phyloP scores from a whole-genome alignment of 495 filamentous ascomycete genomes.

The Articulospora tetracladia region DNA sequence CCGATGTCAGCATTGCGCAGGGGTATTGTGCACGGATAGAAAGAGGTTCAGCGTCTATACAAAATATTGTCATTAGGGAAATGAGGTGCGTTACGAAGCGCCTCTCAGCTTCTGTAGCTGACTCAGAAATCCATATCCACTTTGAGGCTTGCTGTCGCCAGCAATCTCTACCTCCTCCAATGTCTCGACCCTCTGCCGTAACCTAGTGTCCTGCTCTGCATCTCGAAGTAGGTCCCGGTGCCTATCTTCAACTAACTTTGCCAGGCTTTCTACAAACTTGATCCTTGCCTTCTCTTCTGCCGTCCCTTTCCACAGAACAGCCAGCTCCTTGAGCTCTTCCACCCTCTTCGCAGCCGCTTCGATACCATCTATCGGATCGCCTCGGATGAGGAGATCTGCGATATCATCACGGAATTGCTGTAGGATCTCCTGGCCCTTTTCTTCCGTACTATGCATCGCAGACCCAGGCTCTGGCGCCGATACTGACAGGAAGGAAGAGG shows the following conservation, averaged over 20 bases:
- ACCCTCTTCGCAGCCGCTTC: slow-evolving; percentile 70
- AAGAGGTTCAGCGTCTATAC: too few species aligned
- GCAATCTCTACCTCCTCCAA: slow-evolving; percentile 25
- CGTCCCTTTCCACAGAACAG: slow-evolving; percentile 85
- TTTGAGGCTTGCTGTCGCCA: slow-evolving; percentile 35
- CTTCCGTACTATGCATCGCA: slow-evolving; percentile 62
- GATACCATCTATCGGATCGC: slow-evolving; percentile 49
- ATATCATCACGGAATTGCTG: slow-evolving; percentile 70
- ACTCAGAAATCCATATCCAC: slow-evolving; percentile 73
- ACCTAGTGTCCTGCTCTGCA: slow-evolving; percentile 35
- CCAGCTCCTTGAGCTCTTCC: slow-evolving; percentile 66
- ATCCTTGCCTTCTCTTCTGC: slow-evolving; percentile 83
- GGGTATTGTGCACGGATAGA: background rate
- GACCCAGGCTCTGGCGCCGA: slow-evolving; percentile 67
- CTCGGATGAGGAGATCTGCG: slow-evolving; percentile 54
- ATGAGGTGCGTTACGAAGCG: slow-evolving; percentile 14
- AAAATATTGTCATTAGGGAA: background rate
- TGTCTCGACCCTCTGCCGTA: slow-evolving; percentile 23
- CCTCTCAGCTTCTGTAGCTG: slow-evolving; percentile 76
- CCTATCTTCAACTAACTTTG: slow-evolving; percentile 55
- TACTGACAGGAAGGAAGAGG: slow-evolving; percentile 76
- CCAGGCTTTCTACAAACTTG: slow-evolving; percentile 77
- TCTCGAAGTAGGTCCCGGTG: slow-evolving; percentile 52
- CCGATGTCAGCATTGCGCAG: background rate
- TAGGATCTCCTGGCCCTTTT: slow-evolving; percentile 72